Evolutionary conservation across 352 stramenopile genomes (phyloP), one percentile per base, ranked within the genome.

Genomic region (Globisporangium lucens): DNA sequence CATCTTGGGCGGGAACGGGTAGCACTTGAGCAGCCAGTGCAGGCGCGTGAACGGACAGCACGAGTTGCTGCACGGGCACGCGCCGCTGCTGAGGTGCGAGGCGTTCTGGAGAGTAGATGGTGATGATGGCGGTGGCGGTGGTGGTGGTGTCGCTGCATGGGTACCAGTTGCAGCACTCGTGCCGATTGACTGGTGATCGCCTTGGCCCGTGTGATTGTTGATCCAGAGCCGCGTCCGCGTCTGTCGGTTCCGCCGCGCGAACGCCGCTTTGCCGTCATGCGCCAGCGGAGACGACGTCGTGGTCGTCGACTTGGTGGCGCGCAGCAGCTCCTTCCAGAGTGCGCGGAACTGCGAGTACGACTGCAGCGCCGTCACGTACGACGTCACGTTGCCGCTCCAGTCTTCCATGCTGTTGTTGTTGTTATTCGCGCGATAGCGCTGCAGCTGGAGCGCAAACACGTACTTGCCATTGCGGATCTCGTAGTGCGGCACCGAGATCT

Each of bases 261-360:
- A 65, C 7, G 60, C 38, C 1, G 17, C 49, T 29, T 68, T 69
- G 55, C 61, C 51, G 38, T 66, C 61, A n/a, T 56, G 33, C 6
- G 61, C 41, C 17, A 75, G 60, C 8, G 70, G 56, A 6, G 64
- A 68, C 3, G 61, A 55, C 9, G 63, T 64, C 27, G 56, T 65
- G 38, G 58, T 66, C 33, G 56, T 41, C 46, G 57, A 56, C 61
- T 79, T 80, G 4, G 81, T 89, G 22, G 75, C 75, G 29, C 70
- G 72, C 51, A 75, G 65, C 46, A 89, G 57, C 29, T 83, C 76
- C 57, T 74, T 84, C 79, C 79, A 88, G 52, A 89, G 75, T 52
- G 71, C 72, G 24, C 81, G 81, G 46, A 89, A 89, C 63, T 89
- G 74, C 0, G 79, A 88, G 71, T 88, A 88, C 6, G 81, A 89